Evolutionary conservation across 352 stramenopile genomes (phyloP).

Genomic region (Hyaloperonospora arabidopsidis): DNA sequence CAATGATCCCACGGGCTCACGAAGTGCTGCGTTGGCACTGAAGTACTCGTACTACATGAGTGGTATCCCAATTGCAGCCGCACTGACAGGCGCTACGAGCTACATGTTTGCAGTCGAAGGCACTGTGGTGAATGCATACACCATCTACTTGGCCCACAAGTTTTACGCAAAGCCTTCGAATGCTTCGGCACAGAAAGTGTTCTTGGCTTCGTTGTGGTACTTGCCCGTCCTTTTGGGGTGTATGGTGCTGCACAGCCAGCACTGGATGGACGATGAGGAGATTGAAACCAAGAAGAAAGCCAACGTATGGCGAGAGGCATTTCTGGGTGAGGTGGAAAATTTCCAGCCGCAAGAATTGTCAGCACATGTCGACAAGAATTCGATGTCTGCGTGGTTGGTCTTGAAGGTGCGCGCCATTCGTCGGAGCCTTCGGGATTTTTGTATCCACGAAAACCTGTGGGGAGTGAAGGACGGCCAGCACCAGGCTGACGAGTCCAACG

Average conservation of each 20-base stretch:
- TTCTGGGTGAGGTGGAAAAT: constrained; percentile 64
- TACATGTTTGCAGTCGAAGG: constrained; percentile 99
- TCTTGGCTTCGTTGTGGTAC: constrained; percentile 97
- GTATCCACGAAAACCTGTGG: constrained; percentile 80
- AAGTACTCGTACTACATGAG: constrained; percentile 93
- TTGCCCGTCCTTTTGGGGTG: constrained; percentile 94
- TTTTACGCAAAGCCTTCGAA: constrained; percentile 94
- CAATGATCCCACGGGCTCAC: constrained; percentile 86
- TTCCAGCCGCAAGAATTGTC: constrained; percentile 39
- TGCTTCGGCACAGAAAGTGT: constrained; percentile 93
- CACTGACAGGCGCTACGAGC: constrained; percentile 90
- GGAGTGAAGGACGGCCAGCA: constrained; percentile 68
- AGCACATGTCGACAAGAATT: constrained; percentile 38
- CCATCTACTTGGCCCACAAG: constrained; percentile 90
- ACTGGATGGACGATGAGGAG: constrained; percentile 78
- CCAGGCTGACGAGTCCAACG: constrained; percentile 57
- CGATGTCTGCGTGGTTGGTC: constrained; percentile 55
- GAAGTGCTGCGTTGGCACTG: constrained; percentile 89
- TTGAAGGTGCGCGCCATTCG: constrained; percentile 55
- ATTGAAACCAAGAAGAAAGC: constrained; percentile 45
- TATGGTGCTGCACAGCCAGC: constrained; percentile 96
- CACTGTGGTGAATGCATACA: constrained; percentile 92
- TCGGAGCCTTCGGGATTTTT: constrained; percentile 69
- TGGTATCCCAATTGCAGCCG: constrained; percentile 90
- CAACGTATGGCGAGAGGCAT: constrained; percentile 58